These are phyloP conservation scores for Tolypocladium album DNA, from an alignment of 2,329 filamentous ascomycete genomes.

Conservation along the genomic window DNA sequence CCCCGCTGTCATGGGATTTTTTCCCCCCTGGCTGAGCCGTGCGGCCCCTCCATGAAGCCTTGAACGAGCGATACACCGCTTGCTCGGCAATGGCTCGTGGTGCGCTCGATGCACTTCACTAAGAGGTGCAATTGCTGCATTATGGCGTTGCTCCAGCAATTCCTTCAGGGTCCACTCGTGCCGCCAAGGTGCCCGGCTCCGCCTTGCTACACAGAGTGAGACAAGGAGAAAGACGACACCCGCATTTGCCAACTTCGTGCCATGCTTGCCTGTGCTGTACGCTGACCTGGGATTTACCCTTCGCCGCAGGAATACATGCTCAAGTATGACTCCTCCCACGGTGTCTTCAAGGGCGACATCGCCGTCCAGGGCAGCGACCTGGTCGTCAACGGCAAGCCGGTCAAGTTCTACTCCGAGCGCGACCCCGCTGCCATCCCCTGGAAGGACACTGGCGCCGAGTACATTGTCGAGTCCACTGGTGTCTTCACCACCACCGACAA, in stretches of 20 bases:
- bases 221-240: background rate
- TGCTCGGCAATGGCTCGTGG: background rate
- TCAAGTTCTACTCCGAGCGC: slow-evolving; percentile 90
- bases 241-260: background rate
- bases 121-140: background rate
- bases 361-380: slow-evolving; percentile 61
- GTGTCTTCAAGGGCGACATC: slow-evolving; percentile 88
- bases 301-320: slow-evolving; percentile 87
- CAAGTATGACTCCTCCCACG: slow-evolving; percentile 98
- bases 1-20: background rate
- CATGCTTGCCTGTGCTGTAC: background rate
- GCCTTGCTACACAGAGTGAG: background rate
- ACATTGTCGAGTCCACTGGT: slow-evolving; percentile 96
- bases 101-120: background rate
- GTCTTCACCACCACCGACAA: slow-evolving; percentile 98
- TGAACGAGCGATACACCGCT: background rate
- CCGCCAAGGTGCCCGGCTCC: background rate
- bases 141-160: background rate
- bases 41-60: background rate
- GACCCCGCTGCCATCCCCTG: slow-evolving; percentile 88
- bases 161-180: background rate
- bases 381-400: slow-evolving; percentile 83
- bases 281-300: slow-evolving; percentile 2
- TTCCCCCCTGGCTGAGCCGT: background rate
- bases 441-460: slow-evolving; percentile 76